Percentiles rank a stretch among this genome's conserved stretches.
Evolutionary conservation across 1,284 basidiomycete genomes (phyloP).

Genomic region (Ceratobasidium sp.): DNA sequence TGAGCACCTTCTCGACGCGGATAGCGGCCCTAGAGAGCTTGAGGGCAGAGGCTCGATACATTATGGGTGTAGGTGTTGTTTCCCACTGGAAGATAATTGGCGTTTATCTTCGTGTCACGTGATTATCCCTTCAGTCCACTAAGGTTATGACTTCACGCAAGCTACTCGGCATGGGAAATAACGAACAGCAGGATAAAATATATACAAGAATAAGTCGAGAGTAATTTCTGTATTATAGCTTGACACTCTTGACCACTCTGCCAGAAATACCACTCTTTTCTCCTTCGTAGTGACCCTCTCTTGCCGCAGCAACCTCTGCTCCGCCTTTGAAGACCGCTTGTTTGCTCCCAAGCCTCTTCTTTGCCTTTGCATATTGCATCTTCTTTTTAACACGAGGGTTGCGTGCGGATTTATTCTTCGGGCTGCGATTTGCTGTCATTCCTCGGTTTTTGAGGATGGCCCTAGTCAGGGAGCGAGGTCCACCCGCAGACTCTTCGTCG

Average conservation of each 20-base stretch:
- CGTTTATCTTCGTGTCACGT: constrained; percentile 23
- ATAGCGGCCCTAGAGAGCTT: constrained; percentile 23
- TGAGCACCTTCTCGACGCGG: constrained; percentile 28
- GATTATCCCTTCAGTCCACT: no score
- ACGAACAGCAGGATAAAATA: neutral
- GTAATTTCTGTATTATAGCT: constrained; percentile 50
- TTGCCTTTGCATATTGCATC: constrained; percentile 88
- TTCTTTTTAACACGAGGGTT: constrained; percentile 97
- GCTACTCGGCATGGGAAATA: neutral
- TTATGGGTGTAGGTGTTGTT: constrained; percentile 22
- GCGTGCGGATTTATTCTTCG: constrained; percentile 74
- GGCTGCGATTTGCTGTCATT: constrained; percentile 78
- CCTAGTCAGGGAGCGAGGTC: constrained; percentile 85
- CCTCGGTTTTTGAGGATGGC: constrained; percentile 93
- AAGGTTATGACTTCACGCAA: neutral
- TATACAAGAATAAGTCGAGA: neutral
- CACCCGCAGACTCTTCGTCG: constrained; percentile 58
- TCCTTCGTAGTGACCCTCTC: constrained; percentile 54
- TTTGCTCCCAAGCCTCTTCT: constrained; percentile 87
- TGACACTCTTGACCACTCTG: constrained; percentile 79
- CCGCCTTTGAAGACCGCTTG: constrained; percentile 90
- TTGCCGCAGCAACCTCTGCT: constrained; percentile 53
- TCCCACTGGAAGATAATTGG: constrained; percentile 19
- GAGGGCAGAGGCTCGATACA: constrained; percentile 30
- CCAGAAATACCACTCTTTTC: constrained; percentile 80